A percentile compares a stretch with the other conserved stretches of the same genome.
Conservation (phyloP, 345 rosid species). For the Bruguiera parviflora region DNA sequence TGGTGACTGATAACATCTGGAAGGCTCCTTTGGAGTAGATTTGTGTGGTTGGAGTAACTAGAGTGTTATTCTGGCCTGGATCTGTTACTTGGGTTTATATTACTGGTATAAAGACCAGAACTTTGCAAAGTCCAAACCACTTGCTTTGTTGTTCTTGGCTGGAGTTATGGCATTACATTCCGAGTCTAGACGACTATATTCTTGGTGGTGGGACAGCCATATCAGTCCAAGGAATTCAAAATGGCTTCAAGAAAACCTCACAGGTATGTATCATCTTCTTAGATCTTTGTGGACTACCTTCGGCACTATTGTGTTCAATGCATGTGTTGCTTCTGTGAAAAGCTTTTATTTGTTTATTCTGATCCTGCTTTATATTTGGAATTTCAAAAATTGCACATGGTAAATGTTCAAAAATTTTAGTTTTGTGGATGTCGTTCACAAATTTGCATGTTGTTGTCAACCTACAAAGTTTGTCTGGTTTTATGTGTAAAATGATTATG, state of each 20-base stretch:
- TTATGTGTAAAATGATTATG: too few relatives aligned
- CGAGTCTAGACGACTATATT: conserved; percentile 36
- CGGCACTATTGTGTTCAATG: background rate
- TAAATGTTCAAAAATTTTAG: too few relatives aligned
- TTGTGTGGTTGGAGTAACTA: conserved; percentile 16
- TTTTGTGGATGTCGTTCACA: too few relatives aligned
- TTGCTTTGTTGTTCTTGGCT: conserved; percentile 42
- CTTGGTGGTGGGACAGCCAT: conserved; percentile 96
- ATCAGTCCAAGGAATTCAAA: conserved; percentile 65
- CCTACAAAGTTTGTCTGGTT: too few relatives aligned
- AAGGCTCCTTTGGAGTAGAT: conserved; percentile 1
- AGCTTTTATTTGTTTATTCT: background rate
- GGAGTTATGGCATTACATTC: conserved; percentile 41
- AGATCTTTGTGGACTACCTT: background rate
- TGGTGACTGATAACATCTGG: conserved; percentile 10
- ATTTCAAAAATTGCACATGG: too few relatives aligned
- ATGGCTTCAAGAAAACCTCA: conserved; percentile 86
- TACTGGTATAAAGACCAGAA: conserved; percentile 42
- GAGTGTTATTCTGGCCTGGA: conserved; percentile 68
- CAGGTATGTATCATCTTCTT: conserved; percentile 39
- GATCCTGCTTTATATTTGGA: background rate
- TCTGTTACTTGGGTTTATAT: conserved; percentile 41
- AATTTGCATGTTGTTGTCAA: too few relatives aligned
- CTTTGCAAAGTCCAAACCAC: conserved; percentile 59
- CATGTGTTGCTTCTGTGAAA: background rate